phyloP scores from a whole-genome alignment of 108 stramenopile genomes.

The Nitzschia sp. region DNA sequence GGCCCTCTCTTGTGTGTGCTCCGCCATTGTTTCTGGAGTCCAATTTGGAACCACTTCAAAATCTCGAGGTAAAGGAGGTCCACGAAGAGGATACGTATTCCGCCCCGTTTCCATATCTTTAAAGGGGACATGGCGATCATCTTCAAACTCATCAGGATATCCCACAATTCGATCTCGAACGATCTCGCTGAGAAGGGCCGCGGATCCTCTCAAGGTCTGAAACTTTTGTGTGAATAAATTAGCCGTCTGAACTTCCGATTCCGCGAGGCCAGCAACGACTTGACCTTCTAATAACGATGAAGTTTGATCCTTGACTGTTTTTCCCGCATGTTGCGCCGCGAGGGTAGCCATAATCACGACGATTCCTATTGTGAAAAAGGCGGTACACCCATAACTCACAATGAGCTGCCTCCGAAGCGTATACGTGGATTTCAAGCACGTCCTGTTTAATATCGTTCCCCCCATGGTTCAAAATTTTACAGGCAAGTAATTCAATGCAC shows the following conservation, averaged over 20 bases:
- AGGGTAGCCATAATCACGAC: conserved; percentile 42
- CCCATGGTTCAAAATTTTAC: too few relatives aligned
- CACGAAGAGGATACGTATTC: conserved; percentile 42
- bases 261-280: conserved; percentile 18
- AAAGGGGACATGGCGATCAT: conserved; percentile 46
- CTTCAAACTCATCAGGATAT: conserved; percentile 38
- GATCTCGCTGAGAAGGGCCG: conserved; percentile 35
- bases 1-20: conserved; percentile 3
- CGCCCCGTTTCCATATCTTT: conserved; percentile 31
- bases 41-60: conserved; percentile 14
- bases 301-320: conserved; percentile 31
- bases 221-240: conserved; percentile 26
- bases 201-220: conserved; percentile 18
- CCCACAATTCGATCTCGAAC: conserved; percentile 56
- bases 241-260: conserved; percentile 23
- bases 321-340: conserved; percentile 26
- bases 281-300: conserved; percentile 20
- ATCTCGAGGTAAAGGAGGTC: conserved; percentile 44
- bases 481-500: too few relatives aligned
- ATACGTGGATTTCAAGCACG: conserved; percentile 46
- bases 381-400: conserved; percentile 44
- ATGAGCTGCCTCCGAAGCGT: conserved; percentile 57
- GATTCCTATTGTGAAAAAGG: conserved; percentile 34
- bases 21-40: conserved; percentile 15
- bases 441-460: conserved; percentile 12